Conservation (phyloP, 2,329 filamentous ascomycete species). For the Lasiodiplodia hormozganensis region DNA sequence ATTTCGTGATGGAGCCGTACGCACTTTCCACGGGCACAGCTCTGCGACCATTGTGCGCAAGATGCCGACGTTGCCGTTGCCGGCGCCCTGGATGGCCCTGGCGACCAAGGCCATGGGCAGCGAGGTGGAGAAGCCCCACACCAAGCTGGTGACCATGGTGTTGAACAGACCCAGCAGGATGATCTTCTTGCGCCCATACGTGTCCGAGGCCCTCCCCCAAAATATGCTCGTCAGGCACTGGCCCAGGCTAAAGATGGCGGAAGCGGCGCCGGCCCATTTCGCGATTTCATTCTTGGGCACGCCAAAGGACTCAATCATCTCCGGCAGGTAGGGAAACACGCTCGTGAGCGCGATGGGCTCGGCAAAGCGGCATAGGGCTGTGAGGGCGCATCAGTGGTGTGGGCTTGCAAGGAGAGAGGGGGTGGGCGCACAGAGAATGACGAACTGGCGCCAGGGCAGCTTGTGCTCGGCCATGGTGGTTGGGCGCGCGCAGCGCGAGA, state of each 20-base stretch:
- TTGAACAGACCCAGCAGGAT: constrained; percentile 75
- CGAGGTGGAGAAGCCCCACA: constrained; percentile 84
- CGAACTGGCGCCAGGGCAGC: constrained; percentile 49
- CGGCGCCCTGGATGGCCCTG: constrained; percentile 78
- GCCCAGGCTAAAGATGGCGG: constrained; percentile 76
- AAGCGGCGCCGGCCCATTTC: constrained; percentile 85
- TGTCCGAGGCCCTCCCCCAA: constrained; percentile 85
- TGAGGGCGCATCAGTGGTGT: neutral
- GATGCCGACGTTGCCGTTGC: constrained; percentile 86
- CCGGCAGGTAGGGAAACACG: constrained; percentile 91
- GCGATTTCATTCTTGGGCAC: constrained; percentile 49
- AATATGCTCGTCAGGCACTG: constrained; percentile 84
- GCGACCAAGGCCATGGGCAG: constrained; percentile 80
- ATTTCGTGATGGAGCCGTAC: constrained; percentile 4
- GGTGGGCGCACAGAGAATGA: constrained; percentile 43
- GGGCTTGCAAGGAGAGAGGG: neutral
- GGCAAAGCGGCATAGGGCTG: constrained; percentile 89
- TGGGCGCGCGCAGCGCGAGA: neutral
- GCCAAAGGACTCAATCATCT: constrained; percentile 51
- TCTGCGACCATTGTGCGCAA: constrained; percentile 92
- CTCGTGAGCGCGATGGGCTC: constrained; percentile 93
- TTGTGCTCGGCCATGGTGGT: constrained; percentile 44
- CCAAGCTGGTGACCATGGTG: constrained; percentile 80
- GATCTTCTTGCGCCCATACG: constrained; percentile 83
- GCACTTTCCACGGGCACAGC: constrained; percentile 77